Conservation (phyloP, 2,329 filamentous ascomycete genomes). For the Cercospora citrullina region DNA sequence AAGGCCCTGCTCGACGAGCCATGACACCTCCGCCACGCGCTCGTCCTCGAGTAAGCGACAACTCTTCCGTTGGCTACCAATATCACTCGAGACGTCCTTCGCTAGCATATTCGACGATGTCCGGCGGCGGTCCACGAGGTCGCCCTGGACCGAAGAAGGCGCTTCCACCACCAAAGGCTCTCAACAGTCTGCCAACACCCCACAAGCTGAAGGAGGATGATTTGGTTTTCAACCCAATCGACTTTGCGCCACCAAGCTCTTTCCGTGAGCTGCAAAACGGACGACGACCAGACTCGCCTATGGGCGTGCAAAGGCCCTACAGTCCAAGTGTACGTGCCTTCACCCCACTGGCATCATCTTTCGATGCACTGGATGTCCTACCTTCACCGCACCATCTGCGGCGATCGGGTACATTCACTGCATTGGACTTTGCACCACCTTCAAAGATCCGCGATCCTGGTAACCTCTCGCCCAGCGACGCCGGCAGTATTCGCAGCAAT, state of each 20-base stretch:
- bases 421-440: constrained; percentile 77
- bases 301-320: constrained; percentile 65
- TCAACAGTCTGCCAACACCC: constrained; percentile 80
- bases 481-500: constrained; percentile 63
- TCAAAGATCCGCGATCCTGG: constrained; percentile 67
- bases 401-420: constrained; percentile 76
- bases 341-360: constrained; percentile 77
- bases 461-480: constrained; percentile 45
- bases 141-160: constrained; percentile 52
- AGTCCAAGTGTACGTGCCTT: constrained; percentile 70
- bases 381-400: constrained; percentile 83
- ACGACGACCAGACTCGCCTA: constrained; percentile 59
- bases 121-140: constrained; percentile 31
- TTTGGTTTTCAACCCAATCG: constrained; percentile 66
- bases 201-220: constrained; percentile 78
- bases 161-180: constrained; percentile 69
- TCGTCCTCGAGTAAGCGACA: constrained; percentile 53
- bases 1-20: constrained; percentile 82
- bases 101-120: constrained; percentile 36
- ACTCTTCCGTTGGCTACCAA: constrained; percentile 40
- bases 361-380: constrained; percentile 80
- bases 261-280: constrained; percentile 68
- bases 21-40: constrained; percentile 89
- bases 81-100: constrained; percentile 38
- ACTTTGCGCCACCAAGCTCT: constrained; percentile 77